Conservation (phyloP, 306 rosid species). For the Lablab purpureus region DNA sequence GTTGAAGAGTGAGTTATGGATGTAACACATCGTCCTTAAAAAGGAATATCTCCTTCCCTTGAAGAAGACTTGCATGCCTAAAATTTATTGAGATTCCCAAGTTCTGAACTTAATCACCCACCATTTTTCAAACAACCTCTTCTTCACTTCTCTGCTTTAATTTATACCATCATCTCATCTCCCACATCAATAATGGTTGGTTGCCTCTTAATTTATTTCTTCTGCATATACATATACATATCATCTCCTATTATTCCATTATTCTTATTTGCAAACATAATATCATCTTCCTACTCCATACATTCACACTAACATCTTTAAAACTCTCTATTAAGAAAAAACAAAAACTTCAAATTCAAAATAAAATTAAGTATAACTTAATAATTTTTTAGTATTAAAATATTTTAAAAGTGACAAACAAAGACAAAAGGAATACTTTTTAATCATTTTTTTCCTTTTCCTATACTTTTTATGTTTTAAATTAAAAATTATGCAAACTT, state of each 20-base stretch:
- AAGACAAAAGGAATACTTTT: too few relatives aligned
- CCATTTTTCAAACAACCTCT: neutral
- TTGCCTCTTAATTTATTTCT: neutral
- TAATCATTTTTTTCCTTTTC: too few relatives aligned
- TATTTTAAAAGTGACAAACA: too few relatives aligned
- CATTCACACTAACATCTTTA: too few relatives aligned
- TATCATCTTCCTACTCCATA: too few relatives aligned
- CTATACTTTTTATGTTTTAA: too few relatives aligned
- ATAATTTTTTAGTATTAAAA: too few relatives aligned
- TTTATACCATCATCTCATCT: constrained; percentile 15
- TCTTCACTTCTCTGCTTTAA: constrained; percentile 39
- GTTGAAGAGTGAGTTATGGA: neutral
- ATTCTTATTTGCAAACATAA: constrained; percentile 4
- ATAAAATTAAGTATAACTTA: too few relatives aligned
- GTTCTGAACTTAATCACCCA: constrained; percentile 35
- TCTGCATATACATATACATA: neutral
- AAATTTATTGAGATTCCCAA: constrained; percentile 38
- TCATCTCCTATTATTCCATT: neutral
- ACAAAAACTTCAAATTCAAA: too few relatives aligned
- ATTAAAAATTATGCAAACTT: too few relatives aligned
- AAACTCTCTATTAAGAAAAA: too few relatives aligned
- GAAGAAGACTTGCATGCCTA: constrained; percentile 32
- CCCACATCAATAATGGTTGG: constrained; percentile 17
- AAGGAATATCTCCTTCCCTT: constrained; percentile 41
- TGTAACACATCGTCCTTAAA: neutral